Evolutionary conservation across 2,329 filamentous ascomycete genomes (phyloP), one percentile per base, ranked within the genome.

Genomic region (Clarireedia hainanense): DNA sequence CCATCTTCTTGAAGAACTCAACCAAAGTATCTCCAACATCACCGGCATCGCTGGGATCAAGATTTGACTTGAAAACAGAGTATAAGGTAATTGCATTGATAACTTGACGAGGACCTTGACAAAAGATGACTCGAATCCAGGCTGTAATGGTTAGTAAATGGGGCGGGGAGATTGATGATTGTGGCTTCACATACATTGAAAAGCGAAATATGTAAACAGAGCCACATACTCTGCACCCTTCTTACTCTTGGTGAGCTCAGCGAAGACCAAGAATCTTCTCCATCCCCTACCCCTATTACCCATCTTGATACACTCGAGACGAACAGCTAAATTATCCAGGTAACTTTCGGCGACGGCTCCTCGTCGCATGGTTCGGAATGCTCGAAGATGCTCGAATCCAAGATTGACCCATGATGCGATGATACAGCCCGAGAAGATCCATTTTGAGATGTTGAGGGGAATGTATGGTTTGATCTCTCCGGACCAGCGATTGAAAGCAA

Each of bases 351-450:
- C 90, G 42, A 97, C 87, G 61, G 91, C 91, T 55, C 89, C 89
- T 57, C 89, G 83, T 63, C 78, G 84, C 70, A 97, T 95, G 50
- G 95, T 89, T 47, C 86, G 84, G 59, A 86, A 74, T 26, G 92
- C 91, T 53, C 88, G 83, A 48, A 95, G 68, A 74, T 89, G 90
- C 71, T 95, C 88, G 66, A 87, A 94, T 15, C 74, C 77, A 27
- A 95, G 79, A 62, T 97, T 88, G 61, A 90, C 75, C 70, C 92
- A 91, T 9, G 91, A 97, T 37, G 94, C 77, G 61, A 97, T 86
- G 68, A 99, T 97, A 70, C 91, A 96, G 55, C 83, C 81, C 27
- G 89, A 87, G 70, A 97, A 99, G 69, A 99, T 91, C 91, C 91
- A 96, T 74, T 94, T 95, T 12, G 90, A 88, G 53, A 92, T 80